Conservation (phyloP, 345 rosid genomes). For the Aquilaria yunnanensis region DNA sequence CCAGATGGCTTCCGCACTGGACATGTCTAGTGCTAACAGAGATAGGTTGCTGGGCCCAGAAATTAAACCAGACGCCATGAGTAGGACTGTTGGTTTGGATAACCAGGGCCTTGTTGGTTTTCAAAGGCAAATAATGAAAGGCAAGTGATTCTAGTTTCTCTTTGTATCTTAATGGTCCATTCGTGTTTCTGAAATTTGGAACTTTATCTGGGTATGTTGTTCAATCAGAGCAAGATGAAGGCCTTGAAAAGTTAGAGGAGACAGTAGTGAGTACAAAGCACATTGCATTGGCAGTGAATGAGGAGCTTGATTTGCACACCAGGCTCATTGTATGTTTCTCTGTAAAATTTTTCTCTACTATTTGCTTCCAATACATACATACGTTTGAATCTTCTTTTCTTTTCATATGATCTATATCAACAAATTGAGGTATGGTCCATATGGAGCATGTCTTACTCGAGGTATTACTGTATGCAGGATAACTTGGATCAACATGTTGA, state of each 20-base stretch:
- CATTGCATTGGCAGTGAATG: conserved; percentile 82
- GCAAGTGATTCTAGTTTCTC: conserved; percentile 27
- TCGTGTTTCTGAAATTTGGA: not conserved
- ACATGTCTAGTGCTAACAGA: conserved; percentile 80
- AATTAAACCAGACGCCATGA: conserved; percentile 53
- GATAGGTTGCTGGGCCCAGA: conserved; percentile 83
- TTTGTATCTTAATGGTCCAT: not conserved
- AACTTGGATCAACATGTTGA: conserved; percentile 88
- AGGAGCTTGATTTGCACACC: conserved; percentile 81
- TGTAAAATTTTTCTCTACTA: not conserved
- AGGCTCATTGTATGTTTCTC: conserved; percentile 66
- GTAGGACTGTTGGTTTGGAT: conserved; percentile 52
- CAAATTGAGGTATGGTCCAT: no score
- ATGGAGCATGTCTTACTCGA: no score
- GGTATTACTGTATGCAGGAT: conserved; percentile 48
- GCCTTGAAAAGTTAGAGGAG: conserved; percentile 64
- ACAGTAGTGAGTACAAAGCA: conserved; percentile 87
- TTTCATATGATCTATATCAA: not conserved
- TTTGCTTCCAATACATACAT: not conserved
- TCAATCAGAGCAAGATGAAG: conserved; percentile 64
- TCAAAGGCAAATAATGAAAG: conserved; percentile 90
- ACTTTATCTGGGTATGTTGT: conserved; percentile 5
- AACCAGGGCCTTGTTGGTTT: conserved; percentile 81
- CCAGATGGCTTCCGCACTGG: conserved; percentile 79
- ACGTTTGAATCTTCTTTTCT: no score